phyloP scores from a whole-genome alignment of 2,329 filamentous ascomycete genomes.

The Thielaviopsis ethacetica region DNA sequence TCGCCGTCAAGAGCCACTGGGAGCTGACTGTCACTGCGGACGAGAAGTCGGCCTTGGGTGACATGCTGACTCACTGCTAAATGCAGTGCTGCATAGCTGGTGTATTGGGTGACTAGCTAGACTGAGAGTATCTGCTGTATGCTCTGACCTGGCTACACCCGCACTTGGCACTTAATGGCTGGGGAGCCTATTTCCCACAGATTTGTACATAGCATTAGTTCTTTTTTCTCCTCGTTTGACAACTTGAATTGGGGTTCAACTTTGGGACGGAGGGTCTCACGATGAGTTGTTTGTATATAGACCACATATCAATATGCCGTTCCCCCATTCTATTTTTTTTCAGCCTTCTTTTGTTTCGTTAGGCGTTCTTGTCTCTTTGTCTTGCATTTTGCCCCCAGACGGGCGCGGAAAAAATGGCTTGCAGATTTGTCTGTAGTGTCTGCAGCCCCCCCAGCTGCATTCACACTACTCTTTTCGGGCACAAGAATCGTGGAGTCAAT shows the following conservation, averaged over 20 bases:
- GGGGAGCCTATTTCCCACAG: background rate
- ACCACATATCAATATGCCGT: background rate
- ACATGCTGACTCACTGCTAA: conserved; percentile 50
- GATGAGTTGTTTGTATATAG: background rate
- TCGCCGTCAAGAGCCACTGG: conserved; percentile 63
- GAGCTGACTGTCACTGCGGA: conserved; percentile 49
- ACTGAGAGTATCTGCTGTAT: background rate
- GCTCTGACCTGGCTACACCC: background rate
- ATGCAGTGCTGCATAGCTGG: background rate
- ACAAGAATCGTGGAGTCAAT: background rate
- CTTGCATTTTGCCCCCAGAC: no score
- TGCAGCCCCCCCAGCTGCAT: background rate
- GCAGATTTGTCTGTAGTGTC: background rate
- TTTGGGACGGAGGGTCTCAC: background rate
- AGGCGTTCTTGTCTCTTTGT: no score
- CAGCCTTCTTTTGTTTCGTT: background rate
- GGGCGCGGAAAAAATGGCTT: background rate
- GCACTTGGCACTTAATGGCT: background rate
- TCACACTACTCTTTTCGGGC: background rate
- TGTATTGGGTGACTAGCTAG: no score
- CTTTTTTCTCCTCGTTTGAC: background rate
- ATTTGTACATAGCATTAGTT: background rate
- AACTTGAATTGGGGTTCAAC: background rate
- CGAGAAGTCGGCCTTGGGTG: conserved; percentile 52
- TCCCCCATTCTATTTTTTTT: background rate